Conservation (phyloP, 306 rosid species). For the Trichosanthes truncata region DNA sequence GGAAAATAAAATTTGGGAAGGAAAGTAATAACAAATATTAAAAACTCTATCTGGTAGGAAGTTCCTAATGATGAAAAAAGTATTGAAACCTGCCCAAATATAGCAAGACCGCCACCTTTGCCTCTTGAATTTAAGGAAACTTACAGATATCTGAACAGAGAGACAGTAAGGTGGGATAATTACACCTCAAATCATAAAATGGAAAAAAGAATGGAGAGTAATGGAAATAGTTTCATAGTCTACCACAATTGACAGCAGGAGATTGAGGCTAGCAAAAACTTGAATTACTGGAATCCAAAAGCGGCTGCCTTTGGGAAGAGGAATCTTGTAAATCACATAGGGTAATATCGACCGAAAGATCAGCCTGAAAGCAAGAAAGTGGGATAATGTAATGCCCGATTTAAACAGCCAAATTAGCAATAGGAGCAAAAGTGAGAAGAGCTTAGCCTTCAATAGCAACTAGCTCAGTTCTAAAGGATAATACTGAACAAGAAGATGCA, state of each 20-base stretch:
- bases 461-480: background rate
- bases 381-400: background rate
- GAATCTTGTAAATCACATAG: slow-evolving; percentile 61
- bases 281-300: slow-evolving; percentile 91
- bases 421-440: background rate
- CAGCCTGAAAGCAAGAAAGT: slow-evolving; percentile 51
- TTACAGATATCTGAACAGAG: slow-evolving; percentile 44
- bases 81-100: slow-evolving; percentile 72
- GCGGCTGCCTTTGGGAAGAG: slow-evolving; percentile 74
- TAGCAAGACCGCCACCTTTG: slow-evolving; percentile 85
- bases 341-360: slow-evolving; percentile 54
- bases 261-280: slow-evolving; percentile 82
- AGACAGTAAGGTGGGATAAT: background rate
- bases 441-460: background rate
- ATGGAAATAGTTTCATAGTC: slow-evolving; percentile 1
- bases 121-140: slow-evolving; percentile 45
- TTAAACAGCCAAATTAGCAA: background rate
- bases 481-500: background rate
- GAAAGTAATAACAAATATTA: background rate
- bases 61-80: slow-evolving; percentile 11
- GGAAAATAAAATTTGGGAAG: slow-evolving; percentile 1
- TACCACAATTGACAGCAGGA: slow-evolving; percentile 76
- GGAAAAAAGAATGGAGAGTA: background rate
- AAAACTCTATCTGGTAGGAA: background rate
- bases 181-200: background rate